Conservation (phyloP, 306 rosid species). For the Coriaria nepalensis region DNA sequence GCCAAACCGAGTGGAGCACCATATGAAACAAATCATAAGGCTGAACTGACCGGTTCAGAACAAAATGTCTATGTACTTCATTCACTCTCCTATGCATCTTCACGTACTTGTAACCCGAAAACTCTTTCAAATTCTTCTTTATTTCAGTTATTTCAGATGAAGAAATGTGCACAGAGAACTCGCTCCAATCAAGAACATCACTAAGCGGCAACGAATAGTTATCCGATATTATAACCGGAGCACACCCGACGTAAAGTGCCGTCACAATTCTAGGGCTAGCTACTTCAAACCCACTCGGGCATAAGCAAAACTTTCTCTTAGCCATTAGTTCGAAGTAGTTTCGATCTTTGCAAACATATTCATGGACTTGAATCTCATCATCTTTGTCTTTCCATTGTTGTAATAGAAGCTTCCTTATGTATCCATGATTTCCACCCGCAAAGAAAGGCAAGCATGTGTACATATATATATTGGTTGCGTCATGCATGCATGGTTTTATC, state of each 20-base stretch:
- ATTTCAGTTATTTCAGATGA: conserved; percentile 35
- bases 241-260: conserved; percentile 58
- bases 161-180: conserved; percentile 44
- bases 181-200: conserved; percentile 63
- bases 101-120: conserved; percentile 30
- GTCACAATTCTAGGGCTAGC: conserved; percentile 77
- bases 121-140: conserved; percentile 32
- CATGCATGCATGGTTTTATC: no score
- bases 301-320: conserved; percentile 51
- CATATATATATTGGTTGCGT: no score
- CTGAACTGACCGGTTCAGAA: conserved; percentile 46
- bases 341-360: conserved; percentile 31
- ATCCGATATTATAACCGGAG: conserved; percentile 50
- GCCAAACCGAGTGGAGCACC: conserved; percentile 73
- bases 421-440: conserved; percentile 57
- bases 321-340: conserved; percentile 51
- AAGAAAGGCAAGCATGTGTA: conserved; percentile 72
- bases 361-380: conserved; percentile 43
- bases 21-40: conserved; percentile 61
- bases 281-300: conserved; percentile 79
- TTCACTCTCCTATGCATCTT: conserved; percentile 31
- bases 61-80: conserved; percentile 40
- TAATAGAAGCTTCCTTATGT: conserved; percentile 29
- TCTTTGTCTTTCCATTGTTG: conserved; percentile 59
- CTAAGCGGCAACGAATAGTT: conserved; percentile 52